Conservation (phyloP, 2,329 filamentous ascomycete genomes). For the Diplodia intermedia region DNA sequence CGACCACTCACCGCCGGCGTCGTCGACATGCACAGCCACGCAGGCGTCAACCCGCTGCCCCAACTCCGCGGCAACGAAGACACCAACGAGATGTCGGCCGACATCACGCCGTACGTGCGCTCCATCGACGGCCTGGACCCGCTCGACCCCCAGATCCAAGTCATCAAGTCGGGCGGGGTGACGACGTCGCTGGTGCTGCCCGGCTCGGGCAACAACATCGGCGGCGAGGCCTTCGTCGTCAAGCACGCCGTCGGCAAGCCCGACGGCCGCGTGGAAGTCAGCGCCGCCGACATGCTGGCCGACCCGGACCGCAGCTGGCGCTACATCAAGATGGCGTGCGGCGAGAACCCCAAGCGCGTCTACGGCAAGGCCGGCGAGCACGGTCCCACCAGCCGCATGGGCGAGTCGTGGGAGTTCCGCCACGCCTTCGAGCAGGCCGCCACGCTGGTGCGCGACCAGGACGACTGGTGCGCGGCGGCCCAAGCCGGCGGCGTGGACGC, state of each 20-base stretch:
- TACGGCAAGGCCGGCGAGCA: slow-evolving; percentile 63
- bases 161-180: slow-evolving; percentile 76
- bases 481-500: slow-evolving; percentile 58
- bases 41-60: slow-evolving; percentile 66
- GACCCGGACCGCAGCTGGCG: slow-evolving; percentile 70
- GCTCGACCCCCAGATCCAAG: slow-evolving; percentile 68
- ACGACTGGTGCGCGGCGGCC: slow-evolving; percentile 71
- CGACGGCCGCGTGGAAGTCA: slow-evolving; percentile 68
- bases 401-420: slow-evolving; percentile 73
- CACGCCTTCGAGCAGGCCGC: slow-evolving; percentile 71
- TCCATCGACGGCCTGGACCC: slow-evolving; percentile 71
- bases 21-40: slow-evolving; percentile 75
- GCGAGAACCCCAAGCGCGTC: slow-evolving; percentile 70
- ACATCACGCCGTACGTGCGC: slow-evolving; percentile 72
- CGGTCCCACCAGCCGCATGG: slow-evolving; percentile 67
- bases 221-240: slow-evolving; percentile 72
- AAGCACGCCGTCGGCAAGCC: slow-evolving; percentile 69
- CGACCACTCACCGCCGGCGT: slow-evolving; percentile 70
- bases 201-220: slow-evolving; percentile 75
- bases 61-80: slow-evolving; percentile 62
- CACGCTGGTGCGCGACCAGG: slow-evolving; percentile 64
- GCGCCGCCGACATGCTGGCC: slow-evolving; percentile 68
- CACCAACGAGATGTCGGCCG: slow-evolving; percentile 67
- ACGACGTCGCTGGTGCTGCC: slow-evolving; percentile 72
- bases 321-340: slow-evolving; percentile 80